Evolutionary conservation across 306 rosid genomes (phyloP), one percentile per base, ranked within the genome.

Genomic region (Prunus kanzakura): DNA sequence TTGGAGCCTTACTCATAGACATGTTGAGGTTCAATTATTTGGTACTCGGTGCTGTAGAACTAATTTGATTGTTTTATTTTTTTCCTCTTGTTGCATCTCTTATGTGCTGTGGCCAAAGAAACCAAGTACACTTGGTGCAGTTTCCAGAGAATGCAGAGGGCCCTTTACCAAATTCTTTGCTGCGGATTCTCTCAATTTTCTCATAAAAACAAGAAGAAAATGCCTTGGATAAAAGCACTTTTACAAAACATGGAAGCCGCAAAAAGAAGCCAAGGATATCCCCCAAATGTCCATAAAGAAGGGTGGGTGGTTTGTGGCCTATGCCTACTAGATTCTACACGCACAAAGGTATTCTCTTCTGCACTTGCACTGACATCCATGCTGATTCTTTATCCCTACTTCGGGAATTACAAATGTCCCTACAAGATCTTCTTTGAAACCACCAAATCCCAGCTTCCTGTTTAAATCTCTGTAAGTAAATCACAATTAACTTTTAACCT

Each of bases 331-430:
- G 78, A 79, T 58, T 61, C 86, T 50, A 16, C 19, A 2, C 12
- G 13, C 67, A 20, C 67, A 19, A 23, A 49, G 58, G 10, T 60
- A 20, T 55, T 64, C 56, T 50, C 12, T 80, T 64, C 67, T 30
- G 86, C 80, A 32, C 52, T 56, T 67, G 86, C 88, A 76, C 85
- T 83, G 69, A 87, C 69, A 64, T 47, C 19, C 30, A 82, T 79
- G 90, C 78, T 74, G 80, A 64, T 67, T 73, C 87, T 78, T 67
- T 67, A 32, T 69, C 72, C 56, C 46, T 23, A 50, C 35, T 32
- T 46, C n/a, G 15, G 46, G 56, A 7, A 41, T 12, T 7, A 0
- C 68, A 54, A 38, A 5, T 30, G 84, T 84, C 82, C 82, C 82
- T 35, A 76, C 77, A 30, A 60, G 60, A 84, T 73, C 74, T 68